phyloP scores from a whole-genome alignment of 2,329 filamentous ascomycete species.

The Curvularia hawaiiensis region DNA sequence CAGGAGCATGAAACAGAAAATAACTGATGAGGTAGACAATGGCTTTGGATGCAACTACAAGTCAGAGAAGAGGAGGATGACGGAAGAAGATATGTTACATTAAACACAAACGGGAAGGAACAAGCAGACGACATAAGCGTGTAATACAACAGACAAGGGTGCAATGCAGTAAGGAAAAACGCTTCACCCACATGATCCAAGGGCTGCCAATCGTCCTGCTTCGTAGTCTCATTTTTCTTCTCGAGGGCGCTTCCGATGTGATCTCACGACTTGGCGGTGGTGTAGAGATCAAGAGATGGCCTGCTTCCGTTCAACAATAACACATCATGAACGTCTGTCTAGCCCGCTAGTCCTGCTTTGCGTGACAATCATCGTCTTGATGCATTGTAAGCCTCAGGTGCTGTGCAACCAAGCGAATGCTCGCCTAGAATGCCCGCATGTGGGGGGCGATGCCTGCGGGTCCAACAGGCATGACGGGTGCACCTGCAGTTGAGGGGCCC shows the following conservation, averaged over 20 bases:
- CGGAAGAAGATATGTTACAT: slow-evolving; percentile 19
- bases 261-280: slow-evolving; percentile 7
- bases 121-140: neutral
- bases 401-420: slow-evolving; percentile 9
- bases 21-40: neutral
- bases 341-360: neutral
- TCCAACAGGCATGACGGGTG: slow-evolving; percentile 28
- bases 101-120: slow-evolving; percentile 3
- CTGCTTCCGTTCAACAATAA: slow-evolving; percentile 1
- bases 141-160: slow-evolving; percentile 6
- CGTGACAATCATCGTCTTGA: neutral
- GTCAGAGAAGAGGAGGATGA: neutral
- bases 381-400: slow-evolving; percentile 7
- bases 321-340: neutral
- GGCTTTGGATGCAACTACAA: neutral
- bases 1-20: neutral
- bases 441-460: slow-evolving; percentile 34
- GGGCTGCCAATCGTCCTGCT: neutral
- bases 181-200: slow-evolving; percentile 6
- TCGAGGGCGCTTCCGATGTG: slow-evolving; percentile 5
- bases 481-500: slow-evolving; percentile 35
- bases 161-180: slow-evolving; percentile 9
- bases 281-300: neutral
- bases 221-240: slow-evolving; percentile 6
- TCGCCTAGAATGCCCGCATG: slow-evolving; percentile 36